Percentiles rank a stretch among this genome's conserved stretches.
phyloP scores from a whole-genome alignment of 768 basidiomycete genomes.

The Pleurotus djamor region DNA sequence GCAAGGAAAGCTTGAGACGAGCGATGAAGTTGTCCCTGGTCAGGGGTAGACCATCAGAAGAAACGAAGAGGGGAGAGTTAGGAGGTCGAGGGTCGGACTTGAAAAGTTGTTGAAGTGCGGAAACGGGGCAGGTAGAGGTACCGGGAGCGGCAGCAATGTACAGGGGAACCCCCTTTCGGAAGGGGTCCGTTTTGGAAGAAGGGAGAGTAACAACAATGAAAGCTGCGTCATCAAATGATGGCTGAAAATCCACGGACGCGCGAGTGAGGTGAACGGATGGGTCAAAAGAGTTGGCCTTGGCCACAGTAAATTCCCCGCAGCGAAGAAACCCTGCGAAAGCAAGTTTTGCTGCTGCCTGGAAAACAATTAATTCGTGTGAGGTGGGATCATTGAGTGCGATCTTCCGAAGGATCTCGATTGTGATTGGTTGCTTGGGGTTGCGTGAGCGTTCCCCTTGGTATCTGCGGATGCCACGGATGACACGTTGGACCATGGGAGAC shows the following conservation, averaged over 20 bases:
- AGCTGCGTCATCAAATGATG: conserved; percentile 17
- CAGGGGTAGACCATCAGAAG: not conserved
- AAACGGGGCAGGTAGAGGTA: not conserved
- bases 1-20: not conserved
- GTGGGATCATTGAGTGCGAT: conserved; percentile 5
- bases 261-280: conserved; percentile 16
- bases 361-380: conserved; percentile 4
- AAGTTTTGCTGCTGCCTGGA: conserved; percentile 15
- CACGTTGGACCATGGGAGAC: conserved; percentile 11
- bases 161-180: conserved; percentile 21
- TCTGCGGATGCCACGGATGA: conserved; percentile 15
- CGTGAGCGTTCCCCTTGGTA: conserved; percentile 12
- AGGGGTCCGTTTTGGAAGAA: conserved; percentile 34
- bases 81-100: not conserved
- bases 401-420: conserved; percentile 15
- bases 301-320: conserved; percentile 14
- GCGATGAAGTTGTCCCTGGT: not conserved
- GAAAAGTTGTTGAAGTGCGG: not conserved
- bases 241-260: conserved; percentile 20
- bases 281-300: not conserved
- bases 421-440: conserved; percentile 18
- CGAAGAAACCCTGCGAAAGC: conserved; percentile 19
- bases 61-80: not conserved
- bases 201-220: conserved; percentile 23
- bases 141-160: not conserved